Base-by-base conservation (phyloP, 106 monocot species). In the Hemerocallis citrina region DNA sequence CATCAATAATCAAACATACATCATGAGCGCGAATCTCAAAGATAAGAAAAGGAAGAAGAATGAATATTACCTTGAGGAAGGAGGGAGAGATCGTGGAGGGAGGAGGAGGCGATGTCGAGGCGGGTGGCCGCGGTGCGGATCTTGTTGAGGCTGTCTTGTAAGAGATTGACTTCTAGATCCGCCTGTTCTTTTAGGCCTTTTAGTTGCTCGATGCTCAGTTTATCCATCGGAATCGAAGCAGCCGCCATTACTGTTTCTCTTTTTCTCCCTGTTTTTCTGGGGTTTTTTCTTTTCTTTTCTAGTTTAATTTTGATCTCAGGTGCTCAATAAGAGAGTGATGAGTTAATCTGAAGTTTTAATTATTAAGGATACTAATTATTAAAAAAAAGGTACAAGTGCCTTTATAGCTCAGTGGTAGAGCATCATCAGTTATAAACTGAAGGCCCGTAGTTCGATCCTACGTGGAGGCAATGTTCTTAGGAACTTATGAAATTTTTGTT, bases 91-190 rank as follows among this genome's bases (percentile, higher is more conserved):
- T 96, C 90, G 44, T 87, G 69, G 55, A 96, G 86, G 52, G 95
- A 83, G 59, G 65, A 47, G 39, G 81, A 61, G 46, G 95, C 95
- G 66, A 11, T 50, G 72, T 90, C 95, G 67, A 96, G 90, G 43
- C 90, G 84, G 64, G 79, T 55, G 67, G 81, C 73, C 50, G 96
- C 90, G 42, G 88, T 75, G 15, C 82, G 71, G 81, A 91, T 92
- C 76, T 96, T 96, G 72, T 68, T 77, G 52, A 96, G 84, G 74
- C 96, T 91, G 70, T 96, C 96, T 67, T 91, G 90, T 34, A 96
- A 84, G 12, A 96, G 81, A 54, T 84, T 81, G 23, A 91, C 83
- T 76, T 96, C 96, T 44, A 87, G 50, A 64, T 96, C 91, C 4
- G 84, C 54, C 65, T 96, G 96, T 69, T 96, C 96, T 67, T 96